These are phyloP conservation scores for Wickerhamiella allomyrinae DNA, from an alignment of 805 yeast genomes.

Conservation along the genomic window DNA sequence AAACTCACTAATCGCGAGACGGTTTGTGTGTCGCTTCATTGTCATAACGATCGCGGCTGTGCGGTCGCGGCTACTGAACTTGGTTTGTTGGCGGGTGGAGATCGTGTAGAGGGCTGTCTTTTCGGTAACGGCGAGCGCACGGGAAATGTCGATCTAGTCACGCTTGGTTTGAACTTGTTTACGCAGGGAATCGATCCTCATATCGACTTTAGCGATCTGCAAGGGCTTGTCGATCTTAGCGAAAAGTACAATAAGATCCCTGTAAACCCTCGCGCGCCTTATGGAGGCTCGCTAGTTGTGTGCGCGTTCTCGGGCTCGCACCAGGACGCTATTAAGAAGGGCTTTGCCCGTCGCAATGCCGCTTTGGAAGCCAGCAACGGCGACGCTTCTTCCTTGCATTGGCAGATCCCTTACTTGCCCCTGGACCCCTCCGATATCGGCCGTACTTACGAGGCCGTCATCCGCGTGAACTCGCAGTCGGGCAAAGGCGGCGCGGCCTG, in stretches of 20 bases:
- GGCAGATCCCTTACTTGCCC: conserved; percentile 74
- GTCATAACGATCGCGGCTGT: conserved; percentile 77
- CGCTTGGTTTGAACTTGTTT: conserved; percentile 60
- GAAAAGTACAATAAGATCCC: conserved; percentile 74
- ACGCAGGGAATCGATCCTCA: conserved; percentile 66
- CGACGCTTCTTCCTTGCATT: conserved; percentile 27
- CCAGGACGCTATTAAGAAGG: conserved; percentile 80
- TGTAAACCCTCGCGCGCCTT: conserved; percentile 65
- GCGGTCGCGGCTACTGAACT: conserved; percentile 82
- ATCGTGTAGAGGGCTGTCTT: conserved; percentile 72
- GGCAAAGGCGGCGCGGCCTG: conserved; percentile 88
- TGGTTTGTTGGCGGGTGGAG: conserved; percentile 76
- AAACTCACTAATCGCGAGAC: conserved; percentile 51
- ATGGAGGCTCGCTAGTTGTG: conserved; percentile 70
- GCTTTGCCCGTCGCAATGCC: conserved; percentile 40
- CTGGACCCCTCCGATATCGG: conserved; percentile 77
- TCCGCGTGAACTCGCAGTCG: conserved; percentile 74
- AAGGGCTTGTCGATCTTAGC: conserved; percentile 51
- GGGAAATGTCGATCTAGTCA: conserved; percentile 72
- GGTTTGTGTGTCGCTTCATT: conserved; percentile 63
- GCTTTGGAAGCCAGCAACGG: conserved; percentile 22
- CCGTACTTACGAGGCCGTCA: conserved; percentile 82
- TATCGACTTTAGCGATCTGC: conserved; percentile 56
- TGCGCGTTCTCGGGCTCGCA: conserved; percentile 80
- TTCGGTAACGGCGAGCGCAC: conserved; percentile 84